These are phyloP conservation scores for Blepharisma stoltei DNA, from an alignment of 73 alveolate genomes.

Conservation along the genomic window DNA sequence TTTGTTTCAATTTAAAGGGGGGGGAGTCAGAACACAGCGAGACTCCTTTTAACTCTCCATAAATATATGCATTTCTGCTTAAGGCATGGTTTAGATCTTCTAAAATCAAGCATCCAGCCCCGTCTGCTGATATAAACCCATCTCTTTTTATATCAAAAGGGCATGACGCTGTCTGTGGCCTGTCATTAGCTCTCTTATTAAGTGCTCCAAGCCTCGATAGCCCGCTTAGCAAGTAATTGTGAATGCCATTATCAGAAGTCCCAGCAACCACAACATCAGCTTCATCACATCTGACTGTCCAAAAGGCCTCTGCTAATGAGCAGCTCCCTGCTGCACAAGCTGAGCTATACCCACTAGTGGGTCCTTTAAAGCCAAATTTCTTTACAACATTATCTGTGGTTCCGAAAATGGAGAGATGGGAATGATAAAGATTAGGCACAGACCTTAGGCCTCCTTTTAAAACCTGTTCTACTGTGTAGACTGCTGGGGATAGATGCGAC, in stretches of 20 bases:
- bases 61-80: constrained; percentile 63
- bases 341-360: constrained; percentile 42
- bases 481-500: constrained; percentile 32
- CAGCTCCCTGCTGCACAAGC: constrained; percentile 75
- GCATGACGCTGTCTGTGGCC: constrained; percentile 61
- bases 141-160: constrained; percentile 78
- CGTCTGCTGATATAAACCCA: constrained; percentile 75
- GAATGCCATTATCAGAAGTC: constrained; percentile 58
- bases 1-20: no score
- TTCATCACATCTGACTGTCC: constrained; percentile 58
- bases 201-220: constrained; percentile 60
- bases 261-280: constrained; percentile 69
- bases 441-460: neutral
- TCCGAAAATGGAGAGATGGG: neutral
- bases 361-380: constrained; percentile 24
- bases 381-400: constrained; percentile 1
- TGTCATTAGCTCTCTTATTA: constrained; percentile 39
- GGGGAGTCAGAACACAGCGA: constrained; percentile 52
- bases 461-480: neutral
- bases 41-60: constrained; percentile 69
- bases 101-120: constrained; percentile 64
- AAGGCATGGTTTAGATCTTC: constrained; percentile 64
- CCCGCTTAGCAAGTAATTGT: constrained; percentile 39
- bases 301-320: constrained; percentile 73
- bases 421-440: neutral